Conservation (phyloP, 129 eudicot genomes). For the Flaveria robusta region DNA sequence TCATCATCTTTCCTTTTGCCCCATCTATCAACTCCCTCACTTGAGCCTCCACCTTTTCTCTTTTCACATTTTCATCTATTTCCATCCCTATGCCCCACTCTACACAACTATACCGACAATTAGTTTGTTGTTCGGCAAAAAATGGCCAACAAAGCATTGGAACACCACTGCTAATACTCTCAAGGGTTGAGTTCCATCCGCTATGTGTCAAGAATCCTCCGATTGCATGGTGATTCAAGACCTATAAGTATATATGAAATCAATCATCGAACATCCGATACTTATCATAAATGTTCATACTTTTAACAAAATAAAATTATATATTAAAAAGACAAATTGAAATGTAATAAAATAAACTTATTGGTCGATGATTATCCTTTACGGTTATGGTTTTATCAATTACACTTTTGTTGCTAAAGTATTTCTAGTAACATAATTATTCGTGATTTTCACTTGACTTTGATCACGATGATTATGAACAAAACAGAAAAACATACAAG, state of each 20-base stretch:
- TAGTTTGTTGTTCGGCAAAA: constrained; percentile 65
- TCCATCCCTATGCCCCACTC: constrained; percentile 65
- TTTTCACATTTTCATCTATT: constrained; percentile 55
- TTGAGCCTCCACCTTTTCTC: constrained; percentile 51
- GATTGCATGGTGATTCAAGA: constrained; percentile 42
- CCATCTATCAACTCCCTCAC: constrained; percentile 70
- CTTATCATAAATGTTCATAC: too few relatives aligned
- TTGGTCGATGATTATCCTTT: too few relatives aligned
- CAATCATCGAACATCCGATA: not conserved
- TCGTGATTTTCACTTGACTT: too few relatives aligned
- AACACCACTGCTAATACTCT: constrained; percentile 51
- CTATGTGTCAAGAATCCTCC: constrained; percentile 63
- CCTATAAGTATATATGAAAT: not conserved
- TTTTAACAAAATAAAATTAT: too few relatives aligned
- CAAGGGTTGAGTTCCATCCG: constrained; percentile 70
- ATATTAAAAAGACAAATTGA: too few relatives aligned
- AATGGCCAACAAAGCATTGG: constrained; percentile 76
- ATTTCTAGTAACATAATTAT: too few relatives aligned
- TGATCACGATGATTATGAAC: too few relatives aligned
- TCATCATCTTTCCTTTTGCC: constrained; percentile 52
- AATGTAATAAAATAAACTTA: too few relatives aligned
- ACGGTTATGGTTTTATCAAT: too few relatives aligned
- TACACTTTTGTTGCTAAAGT: too few relatives aligned
- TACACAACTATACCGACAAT: constrained; percentile 56
- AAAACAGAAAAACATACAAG: too few relatives aligned